Conservation (phyloP, 2,329 filamentous ascomycete genomes). For the Stromatinia cepivora region DNA sequence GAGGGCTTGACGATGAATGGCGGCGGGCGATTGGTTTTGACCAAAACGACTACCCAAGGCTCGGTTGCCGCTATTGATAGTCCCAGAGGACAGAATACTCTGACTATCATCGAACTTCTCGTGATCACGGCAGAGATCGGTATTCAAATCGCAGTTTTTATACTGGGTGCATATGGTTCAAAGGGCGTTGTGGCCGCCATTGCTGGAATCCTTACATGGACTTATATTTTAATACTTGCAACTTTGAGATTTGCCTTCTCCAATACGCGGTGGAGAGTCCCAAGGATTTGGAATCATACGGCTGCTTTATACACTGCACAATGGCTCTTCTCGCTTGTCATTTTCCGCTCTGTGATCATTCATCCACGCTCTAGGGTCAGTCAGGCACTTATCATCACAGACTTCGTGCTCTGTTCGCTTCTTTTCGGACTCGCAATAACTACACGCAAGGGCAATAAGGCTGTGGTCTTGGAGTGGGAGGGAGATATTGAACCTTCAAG, state of each 20-base stretch:
- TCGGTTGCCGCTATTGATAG: constrained; percentile 72
- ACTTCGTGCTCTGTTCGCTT: constrained; percentile 74
- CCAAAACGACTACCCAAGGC: constrained; percentile 61
- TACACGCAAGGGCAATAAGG: constrained; percentile 89
- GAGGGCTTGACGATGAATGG: constrained; percentile 56
- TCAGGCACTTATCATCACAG: constrained; percentile 65
- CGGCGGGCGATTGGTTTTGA: constrained; percentile 58
- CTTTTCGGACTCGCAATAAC: constrained; percentile 75
- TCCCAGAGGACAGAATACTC: constrained; percentile 69
- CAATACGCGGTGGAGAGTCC: constrained; percentile 65
- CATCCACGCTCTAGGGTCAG: constrained; percentile 66
- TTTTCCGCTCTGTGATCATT: constrained; percentile 84
- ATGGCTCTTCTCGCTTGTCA: constrained; percentile 73
- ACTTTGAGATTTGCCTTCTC: constrained; percentile 69
- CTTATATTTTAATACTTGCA: constrained; percentile 75
- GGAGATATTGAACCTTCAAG: constrained; percentile 82
- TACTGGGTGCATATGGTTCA: constrained; percentile 58
- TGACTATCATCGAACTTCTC: constrained; percentile 72
- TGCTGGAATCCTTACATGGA: constrained; percentile 72
- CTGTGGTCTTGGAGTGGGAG: constrained; percentile 85
- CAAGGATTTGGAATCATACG: constrained; percentile 89
- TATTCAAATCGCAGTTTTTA: constrained; percentile 65
- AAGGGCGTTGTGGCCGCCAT: constrained; percentile 61
- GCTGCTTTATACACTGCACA: constrained; percentile 77
- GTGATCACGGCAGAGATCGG: constrained; percentile 71